Conservation (phyloP, 495 filamentous ascomycete genomes). For the Aspergillus saccharolyticus region DNA sequence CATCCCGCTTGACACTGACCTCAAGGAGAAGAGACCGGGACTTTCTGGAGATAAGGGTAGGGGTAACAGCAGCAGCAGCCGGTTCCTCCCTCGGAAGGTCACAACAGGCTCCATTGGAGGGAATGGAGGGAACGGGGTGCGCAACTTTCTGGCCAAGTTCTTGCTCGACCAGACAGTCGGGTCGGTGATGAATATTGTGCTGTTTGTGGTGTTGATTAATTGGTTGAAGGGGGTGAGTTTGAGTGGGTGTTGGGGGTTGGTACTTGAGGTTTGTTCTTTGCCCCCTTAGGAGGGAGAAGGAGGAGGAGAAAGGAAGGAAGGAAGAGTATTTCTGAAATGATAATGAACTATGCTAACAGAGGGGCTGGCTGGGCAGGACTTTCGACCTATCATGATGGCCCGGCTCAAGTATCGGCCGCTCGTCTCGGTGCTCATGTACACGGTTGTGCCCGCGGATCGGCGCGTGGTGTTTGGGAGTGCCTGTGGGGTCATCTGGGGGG, state of each 20-base stretch:
- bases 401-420: constrained; percentile 79
- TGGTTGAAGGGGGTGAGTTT: constrained; percentile 41
- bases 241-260: constrained; percentile 26
- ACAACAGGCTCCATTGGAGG: too few species aligned
- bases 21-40: too few species aligned
- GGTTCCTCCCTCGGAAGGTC: too few species aligned
- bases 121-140: too few species aligned
- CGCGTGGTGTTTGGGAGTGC: constrained; percentile 72
- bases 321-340: too few species aligned
- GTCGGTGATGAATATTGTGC: constrained; percentile 67
- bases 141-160: constrained; percentile 77
- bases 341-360: background rate
- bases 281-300: too few species aligned
- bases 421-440: constrained; percentile 75
- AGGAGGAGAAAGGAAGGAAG: too few species aligned
- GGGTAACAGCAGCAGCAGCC: too few species aligned
- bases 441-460: constrained; percentile 69
- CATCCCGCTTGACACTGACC: too few species aligned
- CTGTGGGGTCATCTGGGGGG: constrained; percentile 79
- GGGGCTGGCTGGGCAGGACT: constrained; percentile 46
- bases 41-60: too few species aligned
- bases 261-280: constrained; percentile 25
- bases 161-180: constrained; percentile 76
- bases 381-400: constrained; percentile 64
- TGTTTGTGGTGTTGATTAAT: constrained; percentile 63